Conservation (phyloP, 805 yeast genomes). For the Starmera quercuum region DNA sequence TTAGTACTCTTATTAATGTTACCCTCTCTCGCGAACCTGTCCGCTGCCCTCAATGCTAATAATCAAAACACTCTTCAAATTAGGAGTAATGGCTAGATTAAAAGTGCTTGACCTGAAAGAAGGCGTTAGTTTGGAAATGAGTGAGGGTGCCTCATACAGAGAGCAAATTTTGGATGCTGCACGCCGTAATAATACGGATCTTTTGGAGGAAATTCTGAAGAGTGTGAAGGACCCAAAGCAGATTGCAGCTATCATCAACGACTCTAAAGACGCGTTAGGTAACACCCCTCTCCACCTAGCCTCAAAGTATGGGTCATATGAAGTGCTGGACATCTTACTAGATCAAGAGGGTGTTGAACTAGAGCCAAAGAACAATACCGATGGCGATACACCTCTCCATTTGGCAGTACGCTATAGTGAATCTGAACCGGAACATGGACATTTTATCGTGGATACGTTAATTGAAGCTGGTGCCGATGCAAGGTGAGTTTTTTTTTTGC, state of each 20-base stretch:
- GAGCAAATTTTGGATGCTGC: slow-evolving; percentile 85
- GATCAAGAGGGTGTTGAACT: slow-evolving; percentile 90
- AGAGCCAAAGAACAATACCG: slow-evolving; percentile 64
- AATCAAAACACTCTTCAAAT: no score
- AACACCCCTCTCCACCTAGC: slow-evolving; percentile 80
- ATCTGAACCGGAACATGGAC: slow-evolving; percentile 81
- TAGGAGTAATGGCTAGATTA: no score
- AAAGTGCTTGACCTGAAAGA: no score
- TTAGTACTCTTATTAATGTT: no score
- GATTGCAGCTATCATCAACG: slow-evolving; percentile 51
- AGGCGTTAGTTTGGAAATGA: no score
- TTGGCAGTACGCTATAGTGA: slow-evolving; percentile 69
- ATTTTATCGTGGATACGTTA: slow-evolving; percentile 67
- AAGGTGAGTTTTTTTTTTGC: slow-evolving; percentile 16
- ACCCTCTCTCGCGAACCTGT: no score
- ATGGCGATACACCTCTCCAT: slow-evolving; percentile 88
- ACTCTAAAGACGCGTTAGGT: slow-evolving; percentile 67
- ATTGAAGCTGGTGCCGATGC: slow-evolving; percentile 92
- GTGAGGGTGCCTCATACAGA: slow-evolving; percentile 64
- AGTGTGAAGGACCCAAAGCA: slow-evolving; percentile 22
- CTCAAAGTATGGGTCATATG: slow-evolving; percentile 76
- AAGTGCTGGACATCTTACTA: slow-evolving; percentile 69
- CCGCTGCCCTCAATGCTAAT: no score
- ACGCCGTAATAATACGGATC: slow-evolving; percentile 79
- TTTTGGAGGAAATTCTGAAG: slow-evolving; percentile 50